phyloP scores from a whole-genome alignment of 768 basidiomycete genomes.

The Mycena galopus region DNA sequence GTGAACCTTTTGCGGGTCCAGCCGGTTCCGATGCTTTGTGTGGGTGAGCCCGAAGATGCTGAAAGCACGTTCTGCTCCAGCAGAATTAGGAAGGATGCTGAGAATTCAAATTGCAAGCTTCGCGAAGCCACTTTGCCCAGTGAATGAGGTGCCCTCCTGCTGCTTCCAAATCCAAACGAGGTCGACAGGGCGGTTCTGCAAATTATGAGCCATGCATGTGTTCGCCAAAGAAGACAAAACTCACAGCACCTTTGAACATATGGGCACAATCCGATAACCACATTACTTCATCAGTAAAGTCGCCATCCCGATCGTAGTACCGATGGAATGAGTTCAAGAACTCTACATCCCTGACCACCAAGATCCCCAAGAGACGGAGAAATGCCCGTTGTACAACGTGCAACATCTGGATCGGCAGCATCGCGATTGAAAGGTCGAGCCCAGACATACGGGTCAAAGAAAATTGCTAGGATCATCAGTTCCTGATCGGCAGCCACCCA shows the following conservation, averaged over 20 bases:
- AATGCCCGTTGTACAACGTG: constrained; percentile 8
- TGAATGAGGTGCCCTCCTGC: too few relatives aligned
- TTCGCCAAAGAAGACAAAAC: background rate
- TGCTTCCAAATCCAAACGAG: too few relatives aligned
- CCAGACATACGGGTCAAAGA: background rate
- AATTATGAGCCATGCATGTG: too few relatives aligned
- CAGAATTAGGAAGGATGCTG: constrained; percentile 18
- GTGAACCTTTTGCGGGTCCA: constrained; percentile 5
- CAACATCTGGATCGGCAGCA: background rate
- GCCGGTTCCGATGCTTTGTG: background rate
- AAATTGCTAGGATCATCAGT: background rate
- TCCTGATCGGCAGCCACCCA: background rate
- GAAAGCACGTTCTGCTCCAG: constrained; percentile 16
- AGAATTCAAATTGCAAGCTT: background rate
- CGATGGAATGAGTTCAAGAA: background rate
- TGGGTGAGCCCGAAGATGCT: constrained; percentile 1
- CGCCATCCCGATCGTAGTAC: background rate
- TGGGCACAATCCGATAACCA: background rate
- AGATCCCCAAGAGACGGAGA: background rate
- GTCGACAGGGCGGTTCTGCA: too few relatives aligned
- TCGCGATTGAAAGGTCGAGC: background rate
- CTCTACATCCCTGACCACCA: background rate
- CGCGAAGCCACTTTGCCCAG: too few relatives aligned
- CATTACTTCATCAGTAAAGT: background rate
- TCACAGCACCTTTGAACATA: background rate